phyloP scores from a whole-genome alignment of 805 yeast genomes.

The Candida quercuum region DNA sequence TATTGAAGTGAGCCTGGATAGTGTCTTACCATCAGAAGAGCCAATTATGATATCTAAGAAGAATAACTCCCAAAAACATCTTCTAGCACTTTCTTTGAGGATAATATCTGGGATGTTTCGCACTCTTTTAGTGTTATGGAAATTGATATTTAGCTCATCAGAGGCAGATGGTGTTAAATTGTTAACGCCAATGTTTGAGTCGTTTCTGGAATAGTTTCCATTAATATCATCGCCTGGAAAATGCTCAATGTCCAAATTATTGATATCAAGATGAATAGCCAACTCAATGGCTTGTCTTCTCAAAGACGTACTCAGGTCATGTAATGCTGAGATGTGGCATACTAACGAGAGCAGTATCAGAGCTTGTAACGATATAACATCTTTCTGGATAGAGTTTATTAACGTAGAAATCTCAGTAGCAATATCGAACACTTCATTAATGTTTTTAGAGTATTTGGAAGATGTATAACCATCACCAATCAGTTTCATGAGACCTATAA shows the following conservation, averaged over 20 bases:
- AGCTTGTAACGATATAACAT: conserved; percentile 39
- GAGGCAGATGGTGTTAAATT: conserved; percentile 9
- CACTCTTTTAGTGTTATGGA: conserved; percentile 18
- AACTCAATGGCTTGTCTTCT: conserved; percentile 38
- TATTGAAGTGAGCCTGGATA: conserved; percentile 33
- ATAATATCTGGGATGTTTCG: conserved; percentile 13
- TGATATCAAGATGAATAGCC: conserved; percentile 31
- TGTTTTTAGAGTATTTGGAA: conserved; percentile 30
- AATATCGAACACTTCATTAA: conserved; percentile 34
- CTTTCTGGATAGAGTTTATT: conserved; percentile 27
- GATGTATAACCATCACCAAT: conserved; percentile 43
- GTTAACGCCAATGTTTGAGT: conserved; percentile 5
- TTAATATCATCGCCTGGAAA: conserved; percentile 21
- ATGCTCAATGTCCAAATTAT: conserved; percentile 31
- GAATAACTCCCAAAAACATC: conserved; percentile 48
- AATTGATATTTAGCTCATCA: conserved; percentile 21
- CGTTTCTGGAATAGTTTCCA: conserved; percentile 10
- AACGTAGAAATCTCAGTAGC: conserved; percentile 28
- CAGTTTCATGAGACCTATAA: conserved; percentile 42
- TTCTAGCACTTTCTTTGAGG: conserved; percentile 30
- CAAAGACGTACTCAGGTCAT: conserved; percentile 37
- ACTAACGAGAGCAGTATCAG: conserved; percentile 36
- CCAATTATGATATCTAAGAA: conserved; percentile 49
- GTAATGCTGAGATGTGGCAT: conserved; percentile 47
- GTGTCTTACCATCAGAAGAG: conserved; percentile 45